Percentiles rank a stretch among this genome's conserved stretches.
These are phyloP conservation scores for Gillenia trifoliata DNA, from an alignment of 306 rosid species.

Conservation along the genomic window DNA sequence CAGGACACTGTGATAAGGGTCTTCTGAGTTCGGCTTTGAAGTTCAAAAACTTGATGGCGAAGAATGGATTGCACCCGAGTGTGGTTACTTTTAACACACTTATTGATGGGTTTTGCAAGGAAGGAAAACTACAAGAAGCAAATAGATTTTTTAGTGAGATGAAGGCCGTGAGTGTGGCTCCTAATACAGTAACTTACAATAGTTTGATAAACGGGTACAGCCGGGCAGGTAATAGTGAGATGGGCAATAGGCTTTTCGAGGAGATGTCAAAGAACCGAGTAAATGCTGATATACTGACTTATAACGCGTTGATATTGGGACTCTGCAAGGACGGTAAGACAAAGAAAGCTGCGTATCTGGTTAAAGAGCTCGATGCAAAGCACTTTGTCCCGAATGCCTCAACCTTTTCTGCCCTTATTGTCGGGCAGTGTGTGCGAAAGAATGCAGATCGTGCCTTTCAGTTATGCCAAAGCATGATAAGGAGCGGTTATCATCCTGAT, in stretches of 20 bases:
- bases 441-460: constrained; percentile 63
- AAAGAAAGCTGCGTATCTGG: constrained; percentile 65
- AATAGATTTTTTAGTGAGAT: constrained; percentile 58
- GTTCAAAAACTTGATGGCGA: constrained; percentile 49
- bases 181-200: constrained; percentile 63
- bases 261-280: constrained; percentile 63
- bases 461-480: constrained; percentile 68
- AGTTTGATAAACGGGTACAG: constrained; percentile 67
- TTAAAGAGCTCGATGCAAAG: constrained; percentile 60
- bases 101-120: constrained; percentile 66
- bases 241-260: constrained; percentile 55
- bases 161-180: constrained; percentile 55
- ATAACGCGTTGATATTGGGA: constrained; percentile 78
- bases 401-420: constrained; percentile 71
- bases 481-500: constrained; percentile 55
- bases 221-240: constrained; percentile 50
- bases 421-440: constrained; percentile 56
- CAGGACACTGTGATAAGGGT: constrained; percentile 69
- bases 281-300: constrained; percentile 65
- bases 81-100: constrained; percentile 68
- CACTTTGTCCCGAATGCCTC: constrained; percentile 62
- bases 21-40: constrained; percentile 51
- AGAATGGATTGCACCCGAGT: constrained; percentile 47
- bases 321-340: constrained; percentile 84
- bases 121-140: constrained; percentile 63